phyloP scores from a whole-genome alignment of 139 green algal species.

The Penium margaritaceum region DNA sequence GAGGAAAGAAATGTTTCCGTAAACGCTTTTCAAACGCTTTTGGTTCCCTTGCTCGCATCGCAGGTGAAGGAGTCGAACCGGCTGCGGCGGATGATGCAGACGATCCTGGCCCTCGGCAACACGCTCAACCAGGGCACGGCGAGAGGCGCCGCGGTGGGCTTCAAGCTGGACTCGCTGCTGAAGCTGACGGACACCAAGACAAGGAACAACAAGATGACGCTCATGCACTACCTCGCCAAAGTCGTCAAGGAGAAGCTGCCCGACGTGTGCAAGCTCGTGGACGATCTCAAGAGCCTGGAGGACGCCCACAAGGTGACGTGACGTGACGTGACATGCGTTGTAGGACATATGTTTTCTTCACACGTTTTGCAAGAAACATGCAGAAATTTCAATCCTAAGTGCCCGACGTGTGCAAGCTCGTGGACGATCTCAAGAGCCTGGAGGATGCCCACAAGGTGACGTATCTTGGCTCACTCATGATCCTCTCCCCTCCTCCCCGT shows the following conservation, averaged over 20 bases:
- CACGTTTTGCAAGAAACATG: no score
- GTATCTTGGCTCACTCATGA: no score
- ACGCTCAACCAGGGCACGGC: constrained; percentile 44
- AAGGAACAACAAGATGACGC: constrained; percentile 46
- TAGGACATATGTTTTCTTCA: no score
- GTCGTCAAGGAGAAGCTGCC: constrained; percentile 37
- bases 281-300: constrained; percentile 9
- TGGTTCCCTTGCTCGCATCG: not conserved
- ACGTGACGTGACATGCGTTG: no score
- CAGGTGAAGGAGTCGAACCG: constrained; percentile 27
- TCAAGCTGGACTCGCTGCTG: constrained; percentile 44
- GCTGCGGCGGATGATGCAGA: constrained; percentile 36
- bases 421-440: no score
- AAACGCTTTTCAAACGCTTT: not conserved
- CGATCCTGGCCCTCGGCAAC: constrained; percentile 43
- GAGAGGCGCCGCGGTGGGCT: constrained; percentile 29
- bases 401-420: no score
- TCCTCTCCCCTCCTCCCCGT: no score
- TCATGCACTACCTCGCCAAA: constrained; percentile 49
- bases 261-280: constrained; percentile 28
- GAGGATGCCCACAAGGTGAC: constrained; percentile 40
- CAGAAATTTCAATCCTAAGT: no score
- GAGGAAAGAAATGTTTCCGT: not conserved
- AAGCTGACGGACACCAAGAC: constrained; percentile 45
- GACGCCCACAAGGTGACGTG: constrained; percentile 18